phyloP scores from a whole-genome alignment of 805 yeast genomes.

The Saturnispora gosingensis region DNA sequence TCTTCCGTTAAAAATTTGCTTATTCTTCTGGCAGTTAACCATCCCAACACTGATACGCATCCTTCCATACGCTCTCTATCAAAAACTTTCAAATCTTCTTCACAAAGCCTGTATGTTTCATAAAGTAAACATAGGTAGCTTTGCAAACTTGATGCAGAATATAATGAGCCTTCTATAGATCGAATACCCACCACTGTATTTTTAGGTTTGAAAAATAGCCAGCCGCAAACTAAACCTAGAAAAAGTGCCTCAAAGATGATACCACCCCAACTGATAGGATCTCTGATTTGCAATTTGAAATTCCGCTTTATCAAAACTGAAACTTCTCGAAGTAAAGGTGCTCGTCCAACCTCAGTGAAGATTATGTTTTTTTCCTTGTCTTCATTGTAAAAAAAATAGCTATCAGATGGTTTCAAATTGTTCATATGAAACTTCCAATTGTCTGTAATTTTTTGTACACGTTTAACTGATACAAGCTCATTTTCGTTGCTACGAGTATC shows the following conservation, averaged over 20 bases:
- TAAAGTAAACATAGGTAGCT: constrained; percentile 47
- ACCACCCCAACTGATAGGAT: constrained; percentile 39
- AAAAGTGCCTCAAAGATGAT: constrained; percentile 34
- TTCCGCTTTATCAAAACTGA: constrained; percentile 37
- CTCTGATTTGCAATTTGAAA: constrained; percentile 38
- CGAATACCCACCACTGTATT: constrained; percentile 55
- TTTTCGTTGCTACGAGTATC: constrained; percentile 36
- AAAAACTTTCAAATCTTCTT: constrained; percentile 43
- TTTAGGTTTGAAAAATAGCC: constrained; percentile 65
- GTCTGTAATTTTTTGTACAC: constrained; percentile 28
- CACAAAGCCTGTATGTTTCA: constrained; percentile 51
- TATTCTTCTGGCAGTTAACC: constrained; percentile 53
- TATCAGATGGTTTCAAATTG: not conserved
- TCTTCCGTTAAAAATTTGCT: constrained; percentile 65
- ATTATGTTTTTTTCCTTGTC: constrained; percentile 1
- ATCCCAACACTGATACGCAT: constrained; percentile 58
- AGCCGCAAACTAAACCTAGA: constrained; percentile 58
- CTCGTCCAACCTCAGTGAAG: constrained; percentile 25
- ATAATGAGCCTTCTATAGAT: constrained; percentile 43
- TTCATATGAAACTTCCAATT: constrained; percentile 31
- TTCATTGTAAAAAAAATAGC: not conserved
- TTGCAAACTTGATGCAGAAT: constrained; percentile 44
- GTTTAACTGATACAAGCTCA: constrained; percentile 26
- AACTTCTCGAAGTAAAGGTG: constrained; percentile 36
- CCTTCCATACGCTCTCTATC: constrained; percentile 67